Evolutionary conservation across 768 basidiomycete species (phyloP), one percentile per base, ranked within the genome.

Genomic region (Tricholoma saponaceum): DNA sequence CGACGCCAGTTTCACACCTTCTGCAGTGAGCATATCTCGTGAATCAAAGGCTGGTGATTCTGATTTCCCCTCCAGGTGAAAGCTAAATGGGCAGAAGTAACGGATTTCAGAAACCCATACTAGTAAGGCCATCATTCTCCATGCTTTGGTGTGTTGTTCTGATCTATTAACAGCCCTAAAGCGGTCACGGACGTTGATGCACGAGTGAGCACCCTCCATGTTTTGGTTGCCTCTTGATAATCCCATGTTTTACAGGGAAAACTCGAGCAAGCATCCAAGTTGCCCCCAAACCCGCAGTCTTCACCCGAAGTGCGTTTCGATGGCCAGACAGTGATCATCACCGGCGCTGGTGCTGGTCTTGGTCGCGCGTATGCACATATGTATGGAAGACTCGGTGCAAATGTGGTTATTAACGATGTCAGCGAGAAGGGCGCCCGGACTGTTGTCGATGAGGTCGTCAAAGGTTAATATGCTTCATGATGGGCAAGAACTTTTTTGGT

Each of bases 381-480:
- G 90, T 98, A 89, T 67, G 91, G 82, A 23, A 85, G 83, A 54
- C 84, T 95, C 8, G 96, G 97, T n/a, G 96, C 94, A 9, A 97
- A 97, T 64, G 91, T 99, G 30, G 90, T 98, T 46, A 85, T 98
- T 43, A 99, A 98, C 69, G 97, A 99, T 66, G 87, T 98, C 49
- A 93, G 81, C 69, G 89, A 87, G 67, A 91, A 94, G 64, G 87
- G 83, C 1, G 95, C 95, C 6, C 83, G 84, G 20, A 74, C 81
- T 7, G 95, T 98, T 2, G 93, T 92, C 16, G 82, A 87, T n/a
- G 95, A 98, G 68, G 83, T 98, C 58, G 79, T 82, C 59, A 83
- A 86, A 70, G 85, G 94, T 91, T 52, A 43, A 32, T 10, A 10
- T 46, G 10, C 14, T 5, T 37, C 33, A 51, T 16, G 33, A 25